Evolutionary conservation across 192 early-diverging fungal species (phyloP), one percentile per base, ranked within the genome.

Genomic region (Mortierella hygrophila): DNA sequence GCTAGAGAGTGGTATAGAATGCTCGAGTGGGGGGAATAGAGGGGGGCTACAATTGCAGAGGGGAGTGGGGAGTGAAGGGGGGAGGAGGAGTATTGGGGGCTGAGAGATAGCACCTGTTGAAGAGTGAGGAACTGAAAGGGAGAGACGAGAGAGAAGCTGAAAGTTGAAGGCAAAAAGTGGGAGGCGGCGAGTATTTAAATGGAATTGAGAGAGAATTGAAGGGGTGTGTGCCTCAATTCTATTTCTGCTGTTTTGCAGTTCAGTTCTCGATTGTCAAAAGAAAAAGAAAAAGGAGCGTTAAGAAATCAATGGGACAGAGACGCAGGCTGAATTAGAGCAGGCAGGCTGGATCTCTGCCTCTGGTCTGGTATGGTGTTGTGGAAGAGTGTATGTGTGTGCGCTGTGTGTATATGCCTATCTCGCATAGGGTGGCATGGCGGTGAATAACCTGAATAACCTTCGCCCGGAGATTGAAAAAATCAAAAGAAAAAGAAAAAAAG

Each of bases 201-300:
- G 29, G 26, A 65, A 65, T 15, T 8, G n/a, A 26, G 44, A 46
- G 44, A 7, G 49, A 18, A 18, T 52, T 16, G 49, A 52, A 52
- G 49, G 49, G 60, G 13, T 15, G 60, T 65, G 60, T 65, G 60
- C 60, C 60, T 15, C 60, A 65, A 65, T 65, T 65, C 60, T 65
- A 65, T 65, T 65, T 65, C 60, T 65, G 60, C 60, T 13, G 60
- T 65, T 65, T 65, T 65, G 60, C 60, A 65, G 60, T 65, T 65
- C 60, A 29, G 60, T 29, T 63, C 26, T n/a, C 29, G 23, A 63
- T 29, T 49, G 15, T 49, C 47, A 44, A 44, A 44, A 44, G 11
- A 44, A 11, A 44, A 44, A 44, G 18, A 52, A 52, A 52, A 52
- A 52, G 18, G 49, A 52, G 49, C 18, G 49, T 16, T 52, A 52